Conservation (phyloP, 768 basidiomycete species). For the Calocera cornea region DNA sequence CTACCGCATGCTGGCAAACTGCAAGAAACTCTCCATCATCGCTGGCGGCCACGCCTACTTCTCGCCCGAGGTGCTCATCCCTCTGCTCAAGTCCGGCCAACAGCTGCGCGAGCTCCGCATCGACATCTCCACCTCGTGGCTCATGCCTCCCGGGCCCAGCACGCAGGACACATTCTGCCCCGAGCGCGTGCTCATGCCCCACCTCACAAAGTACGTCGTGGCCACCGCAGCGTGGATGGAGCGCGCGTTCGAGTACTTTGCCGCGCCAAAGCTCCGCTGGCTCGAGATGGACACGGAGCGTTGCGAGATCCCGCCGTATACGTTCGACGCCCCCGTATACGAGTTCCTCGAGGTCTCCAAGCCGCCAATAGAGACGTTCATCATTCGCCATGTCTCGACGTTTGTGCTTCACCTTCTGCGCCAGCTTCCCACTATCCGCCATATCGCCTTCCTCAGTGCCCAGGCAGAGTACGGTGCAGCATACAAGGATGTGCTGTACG, state of each 20-base stretch:
- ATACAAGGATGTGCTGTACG: neutral
- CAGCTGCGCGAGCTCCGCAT: neutral
- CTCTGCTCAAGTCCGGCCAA: neutral
- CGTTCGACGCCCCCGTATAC: neutral
- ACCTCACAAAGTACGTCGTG: neutral
- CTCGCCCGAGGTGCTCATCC: neutral
- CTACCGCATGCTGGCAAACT: neutral
- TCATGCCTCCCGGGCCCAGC: neutral
- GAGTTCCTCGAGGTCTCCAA: neutral
- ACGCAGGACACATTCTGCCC: neutral
- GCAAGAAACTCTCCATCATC: neutral
- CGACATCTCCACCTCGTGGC: constrained; percentile 3
- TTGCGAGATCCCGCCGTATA: neutral
- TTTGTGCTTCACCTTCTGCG: neutral
- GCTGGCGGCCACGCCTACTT: neutral
- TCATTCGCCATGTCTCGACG: neutral
- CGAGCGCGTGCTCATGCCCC: neutral
- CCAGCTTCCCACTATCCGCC: neutral
- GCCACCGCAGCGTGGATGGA: neutral
- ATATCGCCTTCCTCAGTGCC: neutral
- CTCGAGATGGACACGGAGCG: constrained; percentile 4
- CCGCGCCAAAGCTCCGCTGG: neutral
- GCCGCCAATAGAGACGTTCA: neutral
- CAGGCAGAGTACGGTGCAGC: neutral
- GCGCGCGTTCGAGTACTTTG: constrained; percentile 1